Conservation (phyloP, 768 basidiomycete genomes). For the Terana coerulea region DNA sequence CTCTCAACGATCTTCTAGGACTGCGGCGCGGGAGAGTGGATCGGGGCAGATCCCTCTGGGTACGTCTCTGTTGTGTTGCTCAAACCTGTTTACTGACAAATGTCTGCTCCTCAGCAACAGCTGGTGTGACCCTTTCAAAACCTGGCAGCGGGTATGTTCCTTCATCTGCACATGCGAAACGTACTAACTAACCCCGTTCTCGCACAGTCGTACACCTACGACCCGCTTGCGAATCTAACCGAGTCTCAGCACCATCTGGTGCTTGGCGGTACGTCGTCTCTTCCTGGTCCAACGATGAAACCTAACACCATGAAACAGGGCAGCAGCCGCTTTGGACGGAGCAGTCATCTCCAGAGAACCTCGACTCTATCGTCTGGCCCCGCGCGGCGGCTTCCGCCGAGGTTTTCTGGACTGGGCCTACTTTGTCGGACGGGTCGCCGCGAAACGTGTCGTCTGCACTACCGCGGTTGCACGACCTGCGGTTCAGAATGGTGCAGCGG, state of each 20-base stretch:
- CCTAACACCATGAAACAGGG: conserved; percentile 9
- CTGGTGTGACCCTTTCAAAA: conserved; percentile 80
- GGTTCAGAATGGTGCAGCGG: conserved; percentile 55
- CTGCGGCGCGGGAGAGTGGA: conserved; percentile 71
- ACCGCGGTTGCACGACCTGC: conserved; percentile 60
- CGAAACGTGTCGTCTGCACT: conserved; percentile 33
- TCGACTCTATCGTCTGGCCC: conserved; percentile 72
- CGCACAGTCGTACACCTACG: conserved; percentile 66
- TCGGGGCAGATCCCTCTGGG: conserved; percentile 43
- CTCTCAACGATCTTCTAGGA: conserved; percentile 34
- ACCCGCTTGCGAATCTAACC: conserved; percentile 59
- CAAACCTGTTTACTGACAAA: not conserved
- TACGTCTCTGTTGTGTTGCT: conserved; percentile 5
- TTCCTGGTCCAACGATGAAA: not conserved
- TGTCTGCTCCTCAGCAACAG: conserved; percentile 37
- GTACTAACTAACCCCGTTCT: no score
- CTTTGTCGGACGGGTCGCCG: conserved; percentile 31
- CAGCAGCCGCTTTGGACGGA: conserved; percentile 73
- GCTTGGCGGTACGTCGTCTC: conserved; percentile 49
- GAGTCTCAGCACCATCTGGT: conserved; percentile 46
- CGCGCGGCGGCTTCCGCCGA: conserved; percentile 68
- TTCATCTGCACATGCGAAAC: no score
- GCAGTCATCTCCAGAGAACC: conserved; percentile 60
- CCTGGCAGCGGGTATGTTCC: conserved; percentile 76
- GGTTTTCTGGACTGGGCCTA: conserved; percentile 68